A percentile compares a stretch with the other conserved stretches of the same genome.
Conservation (phyloP, 805 yeast species). For the Kluyveromyces siamensis region DNA sequence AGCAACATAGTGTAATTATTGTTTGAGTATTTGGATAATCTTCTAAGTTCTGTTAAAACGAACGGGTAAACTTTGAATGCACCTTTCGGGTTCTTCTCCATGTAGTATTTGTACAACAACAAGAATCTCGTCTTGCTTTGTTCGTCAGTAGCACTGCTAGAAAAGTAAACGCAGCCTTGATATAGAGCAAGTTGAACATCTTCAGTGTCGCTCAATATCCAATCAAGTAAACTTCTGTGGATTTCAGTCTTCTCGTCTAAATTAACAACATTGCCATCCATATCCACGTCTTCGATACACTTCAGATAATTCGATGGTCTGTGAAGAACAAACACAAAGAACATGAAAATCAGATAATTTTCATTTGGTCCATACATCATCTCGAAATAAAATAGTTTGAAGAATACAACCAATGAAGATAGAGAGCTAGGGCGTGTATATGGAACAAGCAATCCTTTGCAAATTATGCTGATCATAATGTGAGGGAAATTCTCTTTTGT, state of each 20-base stretch:
- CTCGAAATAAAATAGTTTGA: conserved; percentile 35
- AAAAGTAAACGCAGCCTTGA: conserved; percentile 29
- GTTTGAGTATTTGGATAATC: conserved; percentile 12
- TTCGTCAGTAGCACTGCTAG: conserved; percentile 28
- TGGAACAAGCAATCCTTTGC: conserved; percentile 53
- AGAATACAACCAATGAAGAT: conserved; percentile 34
- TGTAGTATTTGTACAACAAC: conserved; percentile 24
- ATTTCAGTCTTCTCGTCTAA: conserved; percentile 29
- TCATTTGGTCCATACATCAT: conserved; percentile 13
- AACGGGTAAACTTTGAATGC: conserved; percentile 27
- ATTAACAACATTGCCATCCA: conserved; percentile 25
- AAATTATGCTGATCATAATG: conserved; percentile 37
- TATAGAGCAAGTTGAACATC: conserved; percentile 27
- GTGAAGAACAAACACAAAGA: conserved; percentile 30
- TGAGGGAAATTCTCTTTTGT: conserved; percentile 41
- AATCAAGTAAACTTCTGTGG: conserved; percentile 30
- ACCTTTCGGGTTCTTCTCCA: conserved; percentile 25
- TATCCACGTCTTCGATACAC: conserved; percentile 28
- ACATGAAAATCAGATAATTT: conserved; percentile 21
- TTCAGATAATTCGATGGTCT: conserved; percentile 31
- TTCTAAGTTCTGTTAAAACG: conserved; percentile 26
- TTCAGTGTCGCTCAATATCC: conserved; percentile 24
- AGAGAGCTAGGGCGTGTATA: conserved; percentile 44
- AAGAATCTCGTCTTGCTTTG: conserved; percentile 28
- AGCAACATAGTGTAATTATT: conserved; percentile 7